Evolutionary conservation across 2,329 filamentous ascomycete genomes (phyloP), one percentile per base, ranked within the genome.

Genomic region (Zasmidium citrigriseum): DNA sequence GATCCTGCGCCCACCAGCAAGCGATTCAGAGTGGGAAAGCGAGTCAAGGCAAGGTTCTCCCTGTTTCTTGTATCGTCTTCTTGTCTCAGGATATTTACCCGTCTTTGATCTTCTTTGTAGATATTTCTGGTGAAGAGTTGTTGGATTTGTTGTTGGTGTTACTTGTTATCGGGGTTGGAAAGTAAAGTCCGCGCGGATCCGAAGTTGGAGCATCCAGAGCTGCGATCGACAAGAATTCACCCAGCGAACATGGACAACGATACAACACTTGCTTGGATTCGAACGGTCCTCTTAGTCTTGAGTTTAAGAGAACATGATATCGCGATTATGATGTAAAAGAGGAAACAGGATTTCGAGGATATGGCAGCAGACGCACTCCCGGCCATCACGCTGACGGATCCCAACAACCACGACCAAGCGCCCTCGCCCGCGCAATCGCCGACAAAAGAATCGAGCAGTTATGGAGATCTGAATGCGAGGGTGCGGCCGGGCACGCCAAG

Each of bases 301-400:
- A n/a, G 18, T 41, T 16, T 41, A 4, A 4, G 34, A 41, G 34
- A 41, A 41, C 4, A 41, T 41, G 34, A 11, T 11, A 41, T 16
- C 14, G 5, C 34, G 34, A 23, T 44, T 29, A 47, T 47, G 41
- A 52, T 47, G 41, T 24, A 16, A 41, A 22, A 23, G 25, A 18
- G 34, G 34, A 41, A 16, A n/a, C 18, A 4, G 41, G 22, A 27
- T 22, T 47, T 48, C 27, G 27, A 52, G 23, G 55, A 41, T 56
- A 61, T 61, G 55, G 54, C 53, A 18, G 48, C 46, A 24, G 34
- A 41, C 34, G 34, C 34, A 16, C 44, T 60, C n/a, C 62, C 62
- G 45, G 53, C 59, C 58, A 79, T 80, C 68, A 76, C 73, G 63
- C 72, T 78, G 56, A 77, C 75, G 38, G 76, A 80, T 68, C 73